phyloP scores from a whole-genome alignment of 805 yeast species.

The Schizosaccharomyces osmophilus region DNA sequence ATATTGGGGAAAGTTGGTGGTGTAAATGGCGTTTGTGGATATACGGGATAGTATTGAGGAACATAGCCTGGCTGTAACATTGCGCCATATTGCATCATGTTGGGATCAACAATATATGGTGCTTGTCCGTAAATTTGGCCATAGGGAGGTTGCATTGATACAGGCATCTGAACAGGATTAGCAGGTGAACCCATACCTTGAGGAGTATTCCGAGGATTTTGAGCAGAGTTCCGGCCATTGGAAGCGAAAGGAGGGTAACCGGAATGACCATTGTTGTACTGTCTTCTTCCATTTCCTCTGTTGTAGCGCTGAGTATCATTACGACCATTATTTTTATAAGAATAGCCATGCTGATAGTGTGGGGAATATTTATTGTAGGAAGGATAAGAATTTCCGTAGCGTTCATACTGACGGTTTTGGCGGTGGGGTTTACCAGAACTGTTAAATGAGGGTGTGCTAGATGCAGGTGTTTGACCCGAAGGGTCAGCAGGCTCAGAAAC shows the following conservation, averaged over 20 bases:
- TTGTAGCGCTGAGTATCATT: not conserved
- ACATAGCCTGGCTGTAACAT: conserved; percentile 1
- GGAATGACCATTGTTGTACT: not conserved
- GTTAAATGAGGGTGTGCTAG: not conserved
- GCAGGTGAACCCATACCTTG: not conserved
- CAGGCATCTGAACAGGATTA: not conserved
- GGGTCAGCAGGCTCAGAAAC: not conserved
- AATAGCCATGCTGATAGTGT: not conserved
- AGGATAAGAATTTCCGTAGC: not conserved
- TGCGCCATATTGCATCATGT: not conserved
- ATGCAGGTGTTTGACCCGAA: not conserved
- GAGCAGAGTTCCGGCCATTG: not conserved
- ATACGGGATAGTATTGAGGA: not conserved
- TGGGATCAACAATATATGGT: not conserved
- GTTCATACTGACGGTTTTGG: not conserved
- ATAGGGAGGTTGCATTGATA: not conserved
- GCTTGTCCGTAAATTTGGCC: not conserved
- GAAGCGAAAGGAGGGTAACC: not conserved
- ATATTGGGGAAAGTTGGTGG: not conserved
- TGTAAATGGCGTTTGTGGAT: not conserved
- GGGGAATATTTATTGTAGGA: not conserved
- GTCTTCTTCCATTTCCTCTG: not conserved
- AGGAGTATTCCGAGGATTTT: not conserved
- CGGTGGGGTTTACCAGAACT: not conserved
- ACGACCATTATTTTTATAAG: not conserved